Evolutionary conservation across 768 basidiomycete species (phyloP), one percentile per base, ranked within the genome.

Genomic region (Suillus alpinus): DNA sequence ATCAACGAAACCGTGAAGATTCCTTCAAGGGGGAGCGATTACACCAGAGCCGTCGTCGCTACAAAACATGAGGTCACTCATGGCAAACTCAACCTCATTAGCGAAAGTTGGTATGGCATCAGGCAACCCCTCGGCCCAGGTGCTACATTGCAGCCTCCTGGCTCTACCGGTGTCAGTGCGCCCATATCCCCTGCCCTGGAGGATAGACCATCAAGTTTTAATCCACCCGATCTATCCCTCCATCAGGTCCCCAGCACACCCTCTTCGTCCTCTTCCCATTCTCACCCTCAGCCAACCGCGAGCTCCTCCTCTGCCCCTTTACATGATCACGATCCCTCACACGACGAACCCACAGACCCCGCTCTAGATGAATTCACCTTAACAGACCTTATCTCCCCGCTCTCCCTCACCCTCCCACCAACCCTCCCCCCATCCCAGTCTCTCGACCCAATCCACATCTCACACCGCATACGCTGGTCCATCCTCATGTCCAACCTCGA

Each of bases 401-500:
- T 94, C 44, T 76, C 80, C 51, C 74, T 93, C 23, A 74, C 77
- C 4, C 75, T 94, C 12, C 92, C 92, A 0, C 66, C 77, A 5
- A 81, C 78, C 7, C 72, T 81, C 12, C 88, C 88, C 6, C 91
- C 94, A 0, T 86, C 89, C 0, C 92, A 94, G 62, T 59, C 77
- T 6, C 78, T 91, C 36, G 89, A 91, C 61, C 95, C 95, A 0
- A 86, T 95, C 58, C 75, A 77, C 20, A 80, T 94, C 23, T 80
- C 80, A 2, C 93, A 98, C 75, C 87, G 90, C 53, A 82, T 98
- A 66, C 83, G 88, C 41, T 92, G 91, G 91, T 83, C 72, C 16
- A 89, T 93, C 63, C 77, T 87, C 57, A 89, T 95, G 68, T 81
- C 80, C 63, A 98, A 98, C 70, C 80, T 81, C 7, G 96, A 98